These are phyloP conservation scores for Colletotrichum brevisporum DNA, from an alignment of 2,329 filamentous ascomycete genomes.

Conservation along the genomic window DNA sequence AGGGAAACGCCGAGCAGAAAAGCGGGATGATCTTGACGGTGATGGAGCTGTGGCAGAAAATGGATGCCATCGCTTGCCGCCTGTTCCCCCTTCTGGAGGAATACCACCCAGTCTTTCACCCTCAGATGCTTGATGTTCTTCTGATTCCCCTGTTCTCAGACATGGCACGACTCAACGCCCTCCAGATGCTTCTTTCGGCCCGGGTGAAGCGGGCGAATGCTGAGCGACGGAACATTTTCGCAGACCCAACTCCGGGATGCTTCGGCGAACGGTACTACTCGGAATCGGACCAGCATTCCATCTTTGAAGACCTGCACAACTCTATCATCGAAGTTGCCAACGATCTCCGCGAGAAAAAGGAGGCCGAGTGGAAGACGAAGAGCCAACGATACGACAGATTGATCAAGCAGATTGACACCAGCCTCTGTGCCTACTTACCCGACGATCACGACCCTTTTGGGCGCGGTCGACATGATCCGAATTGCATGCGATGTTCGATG, in stretches of 20 bases:
- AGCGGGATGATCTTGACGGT: slow-evolving; percentile 67
- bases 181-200: slow-evolving; percentile 54
- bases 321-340: slow-evolving; percentile 46
- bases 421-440: slow-evolving; percentile 49
- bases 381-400: slow-evolving; percentile 50
- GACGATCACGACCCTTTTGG: slow-evolving; percentile 41
- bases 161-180: slow-evolving; percentile 62
- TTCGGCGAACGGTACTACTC: slow-evolving; percentile 48
- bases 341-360: slow-evolving; percentile 44
- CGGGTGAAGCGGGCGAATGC: slow-evolving; percentile 47
- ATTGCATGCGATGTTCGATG: slow-evolving; percentile 54
- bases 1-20: slow-evolving; percentile 61
- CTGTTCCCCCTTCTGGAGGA: slow-evolving; percentile 63
- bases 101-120: slow-evolving; percentile 65
- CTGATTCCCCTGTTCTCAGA: slow-evolving; percentile 62
- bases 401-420: slow-evolving; percentile 48
- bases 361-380: slow-evolving; percentile 50
- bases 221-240: slow-evolving; percentile 60
- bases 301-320: slow-evolving; percentile 41
- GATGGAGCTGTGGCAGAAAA: slow-evolving; percentile 70
- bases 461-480: slow-evolving; percentile 43
- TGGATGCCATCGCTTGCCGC: slow-evolving; percentile 64
- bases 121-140: slow-evolving; percentile 67
- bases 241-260: slow-evolving; percentile 51
- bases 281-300: slow-evolving; percentile 39